Base-by-base conservation (phyloP, 2,329 filamentous ascomycete genomes). In the Pyricularia sp. region DNA sequence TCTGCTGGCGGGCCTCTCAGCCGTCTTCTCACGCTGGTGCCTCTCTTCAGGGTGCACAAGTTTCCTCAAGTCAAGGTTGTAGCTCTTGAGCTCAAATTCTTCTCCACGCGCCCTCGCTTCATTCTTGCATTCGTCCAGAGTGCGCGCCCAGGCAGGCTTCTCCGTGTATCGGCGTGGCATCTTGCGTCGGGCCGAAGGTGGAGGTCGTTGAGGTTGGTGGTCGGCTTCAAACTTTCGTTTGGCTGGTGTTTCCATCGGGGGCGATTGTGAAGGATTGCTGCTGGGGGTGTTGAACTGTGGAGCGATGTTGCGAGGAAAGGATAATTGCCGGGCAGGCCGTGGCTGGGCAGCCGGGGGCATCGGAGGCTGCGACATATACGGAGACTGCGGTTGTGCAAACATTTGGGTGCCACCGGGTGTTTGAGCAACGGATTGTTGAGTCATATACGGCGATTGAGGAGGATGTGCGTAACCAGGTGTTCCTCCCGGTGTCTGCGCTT, bases 91-190 rank as follows among this genome's bases (percentile, higher is more conserved):
- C 24, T 40, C 33, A 5, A 59, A 33, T 7, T 64, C 63, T 33
- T 64, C 55, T 7, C 26, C 30, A 26, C 63, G 72, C 69, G 63
- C 70, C 75, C 67, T 72, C 75, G 63, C 72, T 75, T 62, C 33
- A 22, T 44, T 35, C 33, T 49, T 62, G 33, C 22, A 28, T n/a
- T 62, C 33, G 63, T 71, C 74, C 65, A 71, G 73, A 33, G 72
- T 77, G 65, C 78, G 78, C 0, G 82, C 82, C 81, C 81, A 85
- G 1, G 78, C 66, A 0, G 83, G 83, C 7, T 76, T 71, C 9
- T 74, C 72, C 24, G 70, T 67, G 60, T 78, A 76, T 35, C 70
- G 70, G 31, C 70, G 69, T 49, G 77, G 76, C 66, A 74, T 81
- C 68, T 77, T 82, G 55, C 72, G 74, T 9, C 55, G 72, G 68